Percentiles rank a stretch among this genome's conserved stretches.
These are phyloP conservation scores for Talaromyces sp. DNA, from an alignment of 2,329 filamentous ascomycete species.

Conservation along the genomic window DNA sequence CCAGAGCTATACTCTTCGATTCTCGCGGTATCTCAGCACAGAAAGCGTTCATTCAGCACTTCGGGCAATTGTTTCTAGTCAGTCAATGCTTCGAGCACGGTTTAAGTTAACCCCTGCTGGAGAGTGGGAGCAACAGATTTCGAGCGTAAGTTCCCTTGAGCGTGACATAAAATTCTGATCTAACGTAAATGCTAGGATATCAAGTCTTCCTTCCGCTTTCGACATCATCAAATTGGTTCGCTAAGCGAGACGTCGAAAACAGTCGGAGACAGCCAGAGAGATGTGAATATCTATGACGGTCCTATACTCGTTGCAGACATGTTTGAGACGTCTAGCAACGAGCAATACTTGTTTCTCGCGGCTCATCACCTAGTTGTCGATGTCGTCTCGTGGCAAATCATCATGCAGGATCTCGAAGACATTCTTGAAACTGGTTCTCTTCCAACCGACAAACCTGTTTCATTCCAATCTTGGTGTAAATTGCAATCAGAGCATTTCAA, in stretches of 20 bases:
- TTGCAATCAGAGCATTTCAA: conserved; percentile 34
- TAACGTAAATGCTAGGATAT: conserved; percentile 24
- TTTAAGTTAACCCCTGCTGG: conserved; percentile 4
- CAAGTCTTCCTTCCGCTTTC: conserved; percentile 28
- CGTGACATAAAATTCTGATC: not conserved
- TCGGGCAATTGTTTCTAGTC: conserved; percentile 32
- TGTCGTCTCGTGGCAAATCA: conserved; percentile 38
- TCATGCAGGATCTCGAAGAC: conserved; percentile 39
- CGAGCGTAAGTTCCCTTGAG: conserved; percentile 1
- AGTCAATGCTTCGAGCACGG: conserved; percentile 27
- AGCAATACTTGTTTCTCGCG: conserved; percentile 29
- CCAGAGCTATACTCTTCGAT: conserved; percentile 19
- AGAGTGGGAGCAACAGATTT: conserved; percentile 24
- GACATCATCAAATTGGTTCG: not conserved
- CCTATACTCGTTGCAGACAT: conserved; percentile 42
- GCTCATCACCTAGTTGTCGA: conserved; percentile 33
- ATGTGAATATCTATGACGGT: conserved; percentile 30
- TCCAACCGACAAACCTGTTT: conserved; percentile 35
- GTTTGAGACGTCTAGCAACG: conserved; percentile 31
- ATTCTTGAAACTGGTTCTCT: conserved; percentile 34
- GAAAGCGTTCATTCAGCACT: conserved; percentile 31
- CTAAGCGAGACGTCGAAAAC: conserved; percentile 28
- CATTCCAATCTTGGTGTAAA: conserved; percentile 42
- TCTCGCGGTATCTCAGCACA: conserved; percentile 27
- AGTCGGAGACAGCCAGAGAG: conserved; percentile 23